Conservation (phyloP, 1,139 yeast genomes). For the Sugiyamaella japonica region DNA sequence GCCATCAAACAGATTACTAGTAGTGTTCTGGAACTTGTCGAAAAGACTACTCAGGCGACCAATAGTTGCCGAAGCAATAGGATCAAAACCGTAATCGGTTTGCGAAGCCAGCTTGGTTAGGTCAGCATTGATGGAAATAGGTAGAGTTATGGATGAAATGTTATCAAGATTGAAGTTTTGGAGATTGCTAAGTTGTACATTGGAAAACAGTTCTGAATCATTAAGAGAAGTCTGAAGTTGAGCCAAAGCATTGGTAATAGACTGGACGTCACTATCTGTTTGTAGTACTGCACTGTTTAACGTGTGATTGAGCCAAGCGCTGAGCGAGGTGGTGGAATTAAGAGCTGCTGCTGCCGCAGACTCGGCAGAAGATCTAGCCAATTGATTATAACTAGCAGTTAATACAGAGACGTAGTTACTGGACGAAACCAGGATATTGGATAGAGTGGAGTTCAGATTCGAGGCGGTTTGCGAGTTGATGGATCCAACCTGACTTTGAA, state of each 20-base stretch:
- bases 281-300: constrained; percentile 13
- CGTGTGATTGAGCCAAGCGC: constrained; percentile 15
- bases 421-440: constrained; percentile 10
- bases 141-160: constrained; percentile 20
- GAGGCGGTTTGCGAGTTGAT: constrained; percentile 16
- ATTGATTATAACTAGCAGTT: constrained; percentile 15
- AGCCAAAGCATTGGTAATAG: constrained; percentile 22
- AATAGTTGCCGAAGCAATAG: constrained; percentile 8
- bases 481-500: constrained; percentile 15
- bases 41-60: background rate
- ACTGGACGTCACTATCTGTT: constrained; percentile 18
- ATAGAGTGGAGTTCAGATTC: constrained; percentile 19
- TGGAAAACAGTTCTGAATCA: constrained; percentile 22
- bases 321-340: constrained; percentile 16
- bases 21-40: background rate
- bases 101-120: background rate
- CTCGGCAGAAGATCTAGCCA: constrained; percentile 4
- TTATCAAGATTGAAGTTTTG: constrained; percentile 21
- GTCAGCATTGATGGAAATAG: constrained; percentile 15
- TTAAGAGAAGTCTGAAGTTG: constrained; percentile 23
- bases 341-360: constrained; percentile 15
- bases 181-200: constrained; percentile 20
- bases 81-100: constrained; percentile 14
- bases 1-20: background rate
- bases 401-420: constrained; percentile 7